Evolutionary conservation across 2,329 filamentous ascomycete species (phyloP), one percentile per base, ranked within the genome.

Genomic region (Orbilia brochopaga): DNA sequence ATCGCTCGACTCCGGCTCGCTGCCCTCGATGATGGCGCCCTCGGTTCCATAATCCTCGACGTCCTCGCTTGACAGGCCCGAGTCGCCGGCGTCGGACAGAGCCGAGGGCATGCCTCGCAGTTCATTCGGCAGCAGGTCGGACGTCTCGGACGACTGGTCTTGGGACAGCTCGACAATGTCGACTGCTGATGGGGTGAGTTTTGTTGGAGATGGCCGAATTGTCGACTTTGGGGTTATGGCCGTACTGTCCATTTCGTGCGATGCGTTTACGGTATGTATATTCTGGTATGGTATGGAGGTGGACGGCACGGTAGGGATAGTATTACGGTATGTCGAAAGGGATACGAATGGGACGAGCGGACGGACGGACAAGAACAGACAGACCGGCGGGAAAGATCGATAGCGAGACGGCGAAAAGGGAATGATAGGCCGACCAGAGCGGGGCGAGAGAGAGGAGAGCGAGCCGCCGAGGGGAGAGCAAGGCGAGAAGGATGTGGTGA

Each of bases 1-100:
- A 11, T 83, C 83, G 56, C 85, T 84, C n/a, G 55, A 64, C 11
- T 75, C 74, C 0, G 54, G 54, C 15, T 74, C 75, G 27, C 74
- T 74, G 23, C 73, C 74, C 24, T 75, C 73, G 51, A 75, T 75
- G 8, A 70, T 72, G 46, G 52, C n/a, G n/a, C n/a, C 67, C 27
- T 74, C 70, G 19, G 52, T 62, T 15, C 64, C 63, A 60, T 77
- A 44, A 32, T 80, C 80, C 40, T 70, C 77, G 11, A 78, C 78
- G 64, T 76, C 77, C 60, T 80, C 79, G 64, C 79, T 79, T 42
- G 79, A 65, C 37, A 63, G 30, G 11, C 19, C 30, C 24, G 61
- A 59, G n/a, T 72, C 67, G 10, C 53, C 61, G 30, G 61, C 40
- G 46, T 72, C 67, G 56, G 67, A 72, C 37, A 65, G 60, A 21